Conservation (phyloP, 169 alveolate species). For the Plasmodium berghei region DNA sequence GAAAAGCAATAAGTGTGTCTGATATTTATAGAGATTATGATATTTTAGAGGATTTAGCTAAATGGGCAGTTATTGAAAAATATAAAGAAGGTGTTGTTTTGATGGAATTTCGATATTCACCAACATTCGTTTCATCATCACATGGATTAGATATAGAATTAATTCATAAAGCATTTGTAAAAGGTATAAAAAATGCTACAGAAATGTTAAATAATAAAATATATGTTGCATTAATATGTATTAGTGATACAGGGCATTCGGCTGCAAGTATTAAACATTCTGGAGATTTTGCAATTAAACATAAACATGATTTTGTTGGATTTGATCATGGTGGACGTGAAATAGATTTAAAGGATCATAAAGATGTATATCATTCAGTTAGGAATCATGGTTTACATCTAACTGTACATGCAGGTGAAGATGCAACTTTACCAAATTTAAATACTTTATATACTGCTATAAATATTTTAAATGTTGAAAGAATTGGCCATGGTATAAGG, state of each 20-base stretch:
- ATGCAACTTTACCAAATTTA: conserved; percentile 69
- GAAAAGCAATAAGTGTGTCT: conserved; percentile 26
- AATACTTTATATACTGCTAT: conserved; percentile 72
- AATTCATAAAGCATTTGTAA: conserved; percentile 51
- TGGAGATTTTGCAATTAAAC: conserved; percentile 74
- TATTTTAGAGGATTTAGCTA: conserved; percentile 56
- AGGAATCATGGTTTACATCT: conserved; percentile 70
- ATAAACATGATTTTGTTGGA: conserved; percentile 74
- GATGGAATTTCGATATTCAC: conserved; percentile 77
- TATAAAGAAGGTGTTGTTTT: conserved; percentile 79
- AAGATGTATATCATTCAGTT: conserved; percentile 61
- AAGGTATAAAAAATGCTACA: conserved; percentile 74
- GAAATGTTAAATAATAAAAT: conserved; percentile 34
- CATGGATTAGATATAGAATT: conserved; percentile 59
- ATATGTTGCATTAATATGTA: conserved; percentile 42
- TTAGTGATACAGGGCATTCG: conserved; percentile 67
- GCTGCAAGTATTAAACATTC: conserved; percentile 66
- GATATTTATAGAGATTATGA: conserved; percentile 48
- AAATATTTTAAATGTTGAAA: conserved; percentile 61
- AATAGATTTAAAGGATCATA: conserved; percentile 52
- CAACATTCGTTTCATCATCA: conserved; percentile 59
- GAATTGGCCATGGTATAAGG: conserved; percentile 80
- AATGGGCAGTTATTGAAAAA: conserved; percentile 73
- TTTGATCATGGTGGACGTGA: conserved; percentile 79
- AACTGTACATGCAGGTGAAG: conserved; percentile 80